A percentile compares a stretch with the other conserved stretches of the same genome.
Conservation (phyloP, 257 asterid species). For the Gentiana straminea region DNA sequence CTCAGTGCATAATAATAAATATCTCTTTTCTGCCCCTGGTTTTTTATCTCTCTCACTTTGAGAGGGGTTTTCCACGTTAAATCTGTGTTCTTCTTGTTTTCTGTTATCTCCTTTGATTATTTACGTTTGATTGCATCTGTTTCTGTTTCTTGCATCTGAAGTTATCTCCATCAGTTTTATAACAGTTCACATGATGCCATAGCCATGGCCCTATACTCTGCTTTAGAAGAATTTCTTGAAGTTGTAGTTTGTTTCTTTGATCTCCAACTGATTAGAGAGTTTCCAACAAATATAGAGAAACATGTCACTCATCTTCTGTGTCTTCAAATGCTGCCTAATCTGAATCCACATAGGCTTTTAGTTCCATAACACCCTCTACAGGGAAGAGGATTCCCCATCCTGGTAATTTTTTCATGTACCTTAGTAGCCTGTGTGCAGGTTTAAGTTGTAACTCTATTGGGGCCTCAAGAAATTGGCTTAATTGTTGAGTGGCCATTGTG, state of each 20-base stretch:
- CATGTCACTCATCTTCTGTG: background rate
- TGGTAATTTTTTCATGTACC: background rate
- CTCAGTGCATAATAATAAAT: too few species aligned
- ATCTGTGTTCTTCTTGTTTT: too few species aligned
- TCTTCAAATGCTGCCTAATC: background rate
- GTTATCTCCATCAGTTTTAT: background rate
- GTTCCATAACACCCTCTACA: background rate
- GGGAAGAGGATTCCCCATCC: background rate
- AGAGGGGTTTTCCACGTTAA: too few species aligned
- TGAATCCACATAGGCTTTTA: background rate
- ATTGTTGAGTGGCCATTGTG: too few species aligned
- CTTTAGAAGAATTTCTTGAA: background rate
- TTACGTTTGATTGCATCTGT: too few species aligned
- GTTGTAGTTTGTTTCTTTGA: background rate
- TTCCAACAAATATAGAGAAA: background rate
- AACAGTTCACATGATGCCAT: background rate
- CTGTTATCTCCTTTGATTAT: too few species aligned
- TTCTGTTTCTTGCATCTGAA: too few species aligned
- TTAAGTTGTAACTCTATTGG: background rate
- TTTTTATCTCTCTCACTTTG: too few species aligned
- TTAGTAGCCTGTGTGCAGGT: background rate
- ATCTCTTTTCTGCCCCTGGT: too few species aligned
- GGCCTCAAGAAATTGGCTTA: background rate
- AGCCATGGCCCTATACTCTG: constrained; percentile 1
- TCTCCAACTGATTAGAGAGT: background rate